Percentiles rank a stretch among this genome's conserved stretches.
Conservation (phyloP, 1,284 basidiomycete species). For the Neotropicomus parvogracilis region DNA sequence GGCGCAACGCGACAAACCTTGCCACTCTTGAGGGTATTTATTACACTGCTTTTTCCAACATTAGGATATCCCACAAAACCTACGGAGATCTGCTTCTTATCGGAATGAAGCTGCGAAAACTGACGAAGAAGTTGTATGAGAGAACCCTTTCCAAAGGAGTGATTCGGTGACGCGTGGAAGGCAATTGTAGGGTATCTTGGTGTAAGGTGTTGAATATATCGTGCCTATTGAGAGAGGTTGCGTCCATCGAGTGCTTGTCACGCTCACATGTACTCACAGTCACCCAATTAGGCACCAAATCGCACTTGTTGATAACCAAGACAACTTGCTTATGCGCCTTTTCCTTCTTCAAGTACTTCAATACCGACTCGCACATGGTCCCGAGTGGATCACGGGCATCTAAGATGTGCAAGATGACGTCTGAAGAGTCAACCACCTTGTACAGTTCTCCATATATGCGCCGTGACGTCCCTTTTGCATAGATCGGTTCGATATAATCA, state of each 20-base stretch:
- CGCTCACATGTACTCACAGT: conserved; percentile 61
- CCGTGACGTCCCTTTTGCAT: conserved; percentile 87
- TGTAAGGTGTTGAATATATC: conserved; percentile 95
- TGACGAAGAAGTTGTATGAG: conserved; percentile 96
- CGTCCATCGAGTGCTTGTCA: not conserved
- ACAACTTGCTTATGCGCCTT: conserved; percentile 98
- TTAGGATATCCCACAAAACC: conserved; percentile 99
- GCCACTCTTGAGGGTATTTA: conserved; percentile 98
- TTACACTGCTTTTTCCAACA: conserved; percentile 95
- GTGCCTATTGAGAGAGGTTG: conserved; percentile 56
- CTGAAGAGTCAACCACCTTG: conserved; percentile 99
- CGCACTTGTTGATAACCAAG: conserved; percentile 97
- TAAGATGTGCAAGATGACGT: conserved; percentile 93
- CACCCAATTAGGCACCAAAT: conserved; percentile 98
- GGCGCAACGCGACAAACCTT: conserved; percentile 98
- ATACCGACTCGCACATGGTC: conserved; percentile 94
- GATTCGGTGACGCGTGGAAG: conserved; percentile 98
- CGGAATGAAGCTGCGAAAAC: conserved; percentile 94
- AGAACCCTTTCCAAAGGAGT: conserved; percentile 98
- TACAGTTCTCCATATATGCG: conserved; percentile 98
- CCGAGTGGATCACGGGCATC: conserved; percentile 96
- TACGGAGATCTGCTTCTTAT: conserved; percentile 99
- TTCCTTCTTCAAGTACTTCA: conserved; percentile 93
- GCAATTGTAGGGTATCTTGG: conserved; percentile 94
- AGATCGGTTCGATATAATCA: conserved; percentile 81